Base-by-base conservation (phyloP, 768 basidiomycete genomes). In the Trametes gibbosa region DNA sequence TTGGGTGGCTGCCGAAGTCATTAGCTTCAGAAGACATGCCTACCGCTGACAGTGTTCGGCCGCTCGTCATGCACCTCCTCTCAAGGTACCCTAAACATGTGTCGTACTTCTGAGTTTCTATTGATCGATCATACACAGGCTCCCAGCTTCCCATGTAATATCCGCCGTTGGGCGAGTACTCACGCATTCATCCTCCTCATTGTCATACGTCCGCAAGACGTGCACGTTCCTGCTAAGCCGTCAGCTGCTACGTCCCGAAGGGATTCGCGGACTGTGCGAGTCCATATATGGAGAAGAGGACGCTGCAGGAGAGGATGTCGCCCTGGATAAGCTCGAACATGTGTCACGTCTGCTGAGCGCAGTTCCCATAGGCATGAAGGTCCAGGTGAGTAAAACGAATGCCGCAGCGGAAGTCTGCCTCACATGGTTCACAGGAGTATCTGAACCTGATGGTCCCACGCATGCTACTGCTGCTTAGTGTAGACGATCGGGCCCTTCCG, bases 1-100 rank as follows among this genome's bases (percentile, higher is more conserved):
- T 93, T 8, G 91, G 87, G 1, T 93, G 90, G 90, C 75, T 90
- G 8, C 88, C 87, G 5, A 84, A 81, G 65, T 73, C 77, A 0
- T 67, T 79, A 9, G 70, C 75, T 6, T 70, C 74, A 0, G 75
- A 78, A 14, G 62, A 72, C 0, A 66, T 73, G 29, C 75, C 71
- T n/a, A 69, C 77, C 34, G 63, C 80, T 23, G 79, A 85, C 55
- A 68, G 74, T 46, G 67, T 85, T 16, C 79, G 84, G 5, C 80
- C 83, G 1, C 63, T 77, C 34, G 75, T 81, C 2, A 76, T 84
- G 65, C 84, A 82, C 54, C 69, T 92, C 23, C 72, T 91, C 40
- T 78, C 78, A 62, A 77, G 81, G 90, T 91, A 76, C 69, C 87
- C 77, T 6, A 40, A 59, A 51, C 23, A 0, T 45, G 21, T 3